These are phyloP conservation scores for Chrysochromulina tobinii DNA, from an alignment of 78 protist species.

Conservation along the genomic window DNA sequence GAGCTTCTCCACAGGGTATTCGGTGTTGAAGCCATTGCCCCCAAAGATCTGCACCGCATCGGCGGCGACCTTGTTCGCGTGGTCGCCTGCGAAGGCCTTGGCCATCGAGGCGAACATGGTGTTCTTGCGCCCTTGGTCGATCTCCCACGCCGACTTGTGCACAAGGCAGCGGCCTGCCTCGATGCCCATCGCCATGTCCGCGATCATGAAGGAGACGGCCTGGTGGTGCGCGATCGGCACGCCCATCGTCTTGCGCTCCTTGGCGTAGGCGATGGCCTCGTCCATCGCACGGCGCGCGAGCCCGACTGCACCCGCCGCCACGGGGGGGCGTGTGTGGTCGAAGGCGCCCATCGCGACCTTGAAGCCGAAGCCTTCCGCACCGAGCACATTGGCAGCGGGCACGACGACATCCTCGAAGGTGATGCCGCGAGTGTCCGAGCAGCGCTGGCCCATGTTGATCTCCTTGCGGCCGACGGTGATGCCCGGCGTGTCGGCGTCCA, in stretches of 20 bases:
- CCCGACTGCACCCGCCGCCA: neutral
- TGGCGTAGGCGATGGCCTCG: neutral
- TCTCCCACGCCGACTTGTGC: neutral
- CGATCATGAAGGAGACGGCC: slow-evolving; percentile 8
- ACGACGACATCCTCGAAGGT: slow-evolving; percentile 8
- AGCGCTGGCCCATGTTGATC: slow-evolving; percentile 7
- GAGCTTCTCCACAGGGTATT: slow-evolving; percentile 36
- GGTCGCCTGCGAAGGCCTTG: slow-evolving; percentile 26
- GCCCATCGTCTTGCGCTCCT: neutral
- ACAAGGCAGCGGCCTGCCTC: neutral
- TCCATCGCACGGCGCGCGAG: neutral
- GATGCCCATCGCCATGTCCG: slow-evolving; percentile 6
- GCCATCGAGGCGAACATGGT: slow-evolving; percentile 19
- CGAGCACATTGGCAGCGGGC: neutral
- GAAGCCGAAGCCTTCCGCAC: slow-evolving; percentile 24
- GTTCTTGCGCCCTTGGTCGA: neutral
- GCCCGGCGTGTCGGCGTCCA: slow-evolving; percentile 9
- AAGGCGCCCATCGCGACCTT: neutral
- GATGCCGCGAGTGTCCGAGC: neutral
- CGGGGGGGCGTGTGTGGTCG: neutral
- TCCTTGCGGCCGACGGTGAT: neutral
- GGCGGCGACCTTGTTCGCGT: neutral
- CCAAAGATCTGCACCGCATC: slow-evolving; percentile 35
- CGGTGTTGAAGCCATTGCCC: slow-evolving; percentile 29
- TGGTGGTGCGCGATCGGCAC: neutral